Evolutionary conservation across 2,329 filamentous ascomycete species (phyloP).

Genomic region (Myriosclerotinia duriaeana): DNA sequence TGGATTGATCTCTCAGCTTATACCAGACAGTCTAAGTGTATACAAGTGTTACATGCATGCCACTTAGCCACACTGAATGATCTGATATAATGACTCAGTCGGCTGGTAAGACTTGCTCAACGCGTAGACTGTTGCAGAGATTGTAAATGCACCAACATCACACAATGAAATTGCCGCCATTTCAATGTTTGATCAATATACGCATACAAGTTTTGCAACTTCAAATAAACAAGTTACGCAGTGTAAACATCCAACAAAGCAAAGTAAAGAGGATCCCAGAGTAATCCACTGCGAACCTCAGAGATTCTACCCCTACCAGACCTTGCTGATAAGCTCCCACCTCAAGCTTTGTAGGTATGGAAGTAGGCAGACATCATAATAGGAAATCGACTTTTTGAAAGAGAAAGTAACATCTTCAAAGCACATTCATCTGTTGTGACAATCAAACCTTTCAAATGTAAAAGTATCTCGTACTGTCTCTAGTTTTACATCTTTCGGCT

Average conservation of each 20-base stretch:
- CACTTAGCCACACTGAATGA: background rate
- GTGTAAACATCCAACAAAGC: background rate
- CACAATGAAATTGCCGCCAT: background rate
- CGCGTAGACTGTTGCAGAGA: background rate
- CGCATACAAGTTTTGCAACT: background rate
- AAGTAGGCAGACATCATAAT: background rate
- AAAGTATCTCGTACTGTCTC: too few relatives aligned
- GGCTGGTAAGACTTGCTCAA: background rate
- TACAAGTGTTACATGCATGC: background rate
- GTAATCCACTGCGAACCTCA: background rate
- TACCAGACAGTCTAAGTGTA: background rate
- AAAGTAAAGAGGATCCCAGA: background rate
- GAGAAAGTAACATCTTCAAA: background rate
- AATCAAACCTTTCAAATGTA: too few relatives aligned
- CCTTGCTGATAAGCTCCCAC: background rate
- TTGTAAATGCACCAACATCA: background rate
- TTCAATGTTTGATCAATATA: background rate
- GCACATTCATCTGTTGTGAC: background rate
- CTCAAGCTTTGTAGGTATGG: background rate
- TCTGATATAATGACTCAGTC: too few relatives aligned
- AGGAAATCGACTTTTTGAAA: background rate
- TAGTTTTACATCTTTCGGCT: too few relatives aligned
- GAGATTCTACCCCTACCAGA: too few relatives aligned
- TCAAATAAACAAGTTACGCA: background rate
- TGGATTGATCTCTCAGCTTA: background rate